A percentile compares a stretch with the other conserved stretches of the same genome.
Evolutionary conservation across 2,329 filamentous ascomycete species (phyloP).

Genomic region (Incumbomyces delicatus): DNA sequence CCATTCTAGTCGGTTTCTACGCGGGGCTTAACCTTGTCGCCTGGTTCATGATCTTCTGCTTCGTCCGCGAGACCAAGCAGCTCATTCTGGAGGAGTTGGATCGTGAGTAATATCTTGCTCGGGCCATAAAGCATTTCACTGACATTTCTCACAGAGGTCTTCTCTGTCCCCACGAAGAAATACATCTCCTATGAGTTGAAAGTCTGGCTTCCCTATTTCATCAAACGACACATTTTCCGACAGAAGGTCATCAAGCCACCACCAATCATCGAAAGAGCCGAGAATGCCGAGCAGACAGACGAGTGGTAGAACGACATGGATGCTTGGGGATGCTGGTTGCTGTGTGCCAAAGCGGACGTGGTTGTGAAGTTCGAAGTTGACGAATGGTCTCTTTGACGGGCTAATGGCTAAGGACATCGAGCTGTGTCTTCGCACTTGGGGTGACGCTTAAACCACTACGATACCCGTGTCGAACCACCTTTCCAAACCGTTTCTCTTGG

Average conservation of each 20-base stretch:
- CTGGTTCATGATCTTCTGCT: slow-evolving; percentile 40
- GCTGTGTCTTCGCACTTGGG: no score
- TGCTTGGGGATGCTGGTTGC: no score
- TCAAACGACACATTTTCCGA: slow-evolving; percentile 32
- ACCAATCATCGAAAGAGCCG: not conserved
- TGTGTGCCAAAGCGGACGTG: no score
- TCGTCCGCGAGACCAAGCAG: slow-evolving; percentile 33
- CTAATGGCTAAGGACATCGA: no score
- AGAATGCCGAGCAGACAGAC: not conserved
- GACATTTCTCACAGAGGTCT: slow-evolving; percentile 20
- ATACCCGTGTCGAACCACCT: no score
- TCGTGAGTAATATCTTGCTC: not conserved
- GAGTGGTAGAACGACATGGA: not conserved
- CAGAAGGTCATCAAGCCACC: slow-evolving; percentile 9
- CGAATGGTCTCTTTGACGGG: no score
- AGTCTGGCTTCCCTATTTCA: slow-evolving; percentile 33
- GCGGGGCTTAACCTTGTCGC: slow-evolving; percentile 40
- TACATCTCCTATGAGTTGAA: slow-evolving; percentile 32
- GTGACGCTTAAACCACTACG: no score
- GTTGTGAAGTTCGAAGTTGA: no score
- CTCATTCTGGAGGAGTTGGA: slow-evolving; percentile 12
- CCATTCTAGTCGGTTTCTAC: slow-evolving; percentile 40
- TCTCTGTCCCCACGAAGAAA: slow-evolving; percentile 26
- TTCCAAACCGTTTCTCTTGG: no score
- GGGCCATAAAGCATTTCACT: not conserved